These are phyloP conservation scores for Rutstroemia sp. DNA, from an alignment of 2,329 filamentous ascomycete genomes.

Conservation along the genomic window DNA sequence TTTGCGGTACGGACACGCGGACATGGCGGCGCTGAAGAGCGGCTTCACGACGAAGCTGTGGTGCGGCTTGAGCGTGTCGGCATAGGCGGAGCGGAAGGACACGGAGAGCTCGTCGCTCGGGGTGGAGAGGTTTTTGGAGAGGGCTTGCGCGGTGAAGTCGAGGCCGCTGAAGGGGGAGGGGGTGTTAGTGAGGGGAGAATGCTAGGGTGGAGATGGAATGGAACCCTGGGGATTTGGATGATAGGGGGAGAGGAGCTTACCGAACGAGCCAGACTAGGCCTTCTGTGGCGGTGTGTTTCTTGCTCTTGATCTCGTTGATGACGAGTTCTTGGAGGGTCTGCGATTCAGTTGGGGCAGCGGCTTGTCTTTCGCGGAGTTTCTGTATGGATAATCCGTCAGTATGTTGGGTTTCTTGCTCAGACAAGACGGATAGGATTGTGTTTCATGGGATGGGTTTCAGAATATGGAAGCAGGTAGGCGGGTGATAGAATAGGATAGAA, in stretches of 20 bases:
- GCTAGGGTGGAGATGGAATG: slow-evolving; percentile 1
- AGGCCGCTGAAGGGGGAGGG: slow-evolving; percentile 56
- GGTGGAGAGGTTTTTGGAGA: slow-evolving; percentile 68
- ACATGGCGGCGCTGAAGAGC: slow-evolving; percentile 89
- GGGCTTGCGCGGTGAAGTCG: slow-evolving; percentile 84
- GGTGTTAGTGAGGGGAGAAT: not conserved
- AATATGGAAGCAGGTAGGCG: not conserved
- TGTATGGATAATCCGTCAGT: slow-evolving; percentile 30
- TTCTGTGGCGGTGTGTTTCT: slow-evolving; percentile 83
- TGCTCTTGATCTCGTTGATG: slow-evolving; percentile 78
- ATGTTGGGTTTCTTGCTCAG: not conserved
- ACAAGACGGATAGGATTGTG: not conserved
- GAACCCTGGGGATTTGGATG: slow-evolving; percentile 37
- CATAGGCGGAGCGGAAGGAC: slow-evolving; percentile 84
- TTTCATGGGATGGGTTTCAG: not conserved
- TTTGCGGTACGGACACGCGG: slow-evolving; percentile 83
- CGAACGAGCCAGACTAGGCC: slow-evolving; percentile 86
- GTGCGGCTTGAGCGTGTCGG: slow-evolving; percentile 80
- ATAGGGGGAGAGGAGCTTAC: slow-evolving; percentile 41
- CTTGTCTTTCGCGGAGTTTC: slow-evolving; percentile 85
- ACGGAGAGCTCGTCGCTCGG: slow-evolving; percentile 66
- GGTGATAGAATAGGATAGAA: not conserved
- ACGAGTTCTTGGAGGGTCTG: slow-evolving; percentile 78
- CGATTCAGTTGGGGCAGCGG: slow-evolving; percentile 71
- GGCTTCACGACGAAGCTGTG: slow-evolving; percentile 88